phyloP scores from a whole-genome alignment of 305 asterid genomes.

The Fraxinus ornus region DNA sequence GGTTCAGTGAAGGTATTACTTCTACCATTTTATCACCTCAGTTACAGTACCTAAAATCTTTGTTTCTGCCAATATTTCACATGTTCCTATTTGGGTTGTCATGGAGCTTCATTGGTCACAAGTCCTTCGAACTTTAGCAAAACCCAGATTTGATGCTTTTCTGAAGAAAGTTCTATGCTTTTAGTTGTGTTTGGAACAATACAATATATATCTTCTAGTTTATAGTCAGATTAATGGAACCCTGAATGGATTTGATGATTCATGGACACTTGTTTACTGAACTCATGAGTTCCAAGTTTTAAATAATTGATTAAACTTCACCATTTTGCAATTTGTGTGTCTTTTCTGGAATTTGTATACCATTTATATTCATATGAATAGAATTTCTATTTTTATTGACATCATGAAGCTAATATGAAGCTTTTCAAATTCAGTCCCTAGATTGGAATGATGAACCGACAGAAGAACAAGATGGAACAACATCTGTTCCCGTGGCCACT shows the following conservation, averaged over 20 bases:
- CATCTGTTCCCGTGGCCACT: constrained; percentile 37
- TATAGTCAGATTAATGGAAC: background rate
- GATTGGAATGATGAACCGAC: constrained; percentile 89
- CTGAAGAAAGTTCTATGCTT: background rate
- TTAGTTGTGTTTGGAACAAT: background rate
- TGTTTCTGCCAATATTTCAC: background rate
- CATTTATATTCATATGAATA: background rate
- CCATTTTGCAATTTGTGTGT: background rate
- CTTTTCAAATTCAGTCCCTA: constrained; percentile 42
- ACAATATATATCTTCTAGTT: background rate
- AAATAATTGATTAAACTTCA: constrained; percentile 1
- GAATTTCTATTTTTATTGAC: background rate
- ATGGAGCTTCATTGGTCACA: background rate
- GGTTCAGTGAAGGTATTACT: constrained; percentile 85
- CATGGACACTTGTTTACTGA: background rate
- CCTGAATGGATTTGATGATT: background rate
- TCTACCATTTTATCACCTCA: constrained; percentile 5
- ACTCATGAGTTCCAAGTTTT: background rate
- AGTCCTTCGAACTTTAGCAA: background rate
- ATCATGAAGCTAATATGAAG: background rate
- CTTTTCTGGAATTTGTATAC: background rate
- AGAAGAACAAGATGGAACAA: constrained; percentile 66
- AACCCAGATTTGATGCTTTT: background rate
- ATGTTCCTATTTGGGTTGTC: background rate
- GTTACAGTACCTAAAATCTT: background rate